Percentiles rank a stretch among this genome's conserved stretches.
Conservation (phyloP, 2,329 filamentous ascomycete species). For the Curvularia lunata region DNA sequence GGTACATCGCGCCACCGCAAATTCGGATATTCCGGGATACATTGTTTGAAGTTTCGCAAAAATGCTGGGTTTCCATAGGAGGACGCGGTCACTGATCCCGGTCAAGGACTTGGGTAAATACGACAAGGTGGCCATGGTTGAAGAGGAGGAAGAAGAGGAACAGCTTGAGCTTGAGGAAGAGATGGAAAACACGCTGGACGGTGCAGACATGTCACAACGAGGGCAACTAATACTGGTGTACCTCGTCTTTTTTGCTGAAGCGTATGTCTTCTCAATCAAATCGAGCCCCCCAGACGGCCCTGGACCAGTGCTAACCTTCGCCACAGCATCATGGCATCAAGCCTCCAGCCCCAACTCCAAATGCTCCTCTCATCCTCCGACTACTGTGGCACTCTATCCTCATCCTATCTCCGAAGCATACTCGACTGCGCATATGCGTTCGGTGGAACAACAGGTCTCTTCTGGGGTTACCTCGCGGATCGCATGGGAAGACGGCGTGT, state of each 20-base stretch:
- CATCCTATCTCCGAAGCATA: constrained; percentile 56
- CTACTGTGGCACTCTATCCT: constrained; percentile 53
- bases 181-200: constrained; percentile 29
- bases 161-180: constrained; percentile 39
- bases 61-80: constrained; percentile 55
- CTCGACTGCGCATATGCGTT: constrained; percentile 58
- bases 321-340: constrained; percentile 56
- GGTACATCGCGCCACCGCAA: constrained; percentile 22
- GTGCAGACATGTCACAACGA: constrained; percentile 31
- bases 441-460: constrained; percentile 53
- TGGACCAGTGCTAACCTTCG: constrained; percentile 14
- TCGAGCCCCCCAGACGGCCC: not conserved
- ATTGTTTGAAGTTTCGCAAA: constrained; percentile 22
- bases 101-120: constrained; percentile 53
- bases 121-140: constrained; percentile 46
- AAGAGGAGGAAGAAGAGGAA: constrained; percentile 39
- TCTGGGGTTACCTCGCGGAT: constrained; percentile 56
- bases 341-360: constrained; percentile 55
- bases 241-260: constrained; percentile 56
- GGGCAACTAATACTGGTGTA: constrained; percentile 54
- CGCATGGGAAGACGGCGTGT: constrained; percentile 53
- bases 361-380: constrained; percentile 54
- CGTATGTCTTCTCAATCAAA: constrained; percentile 37
- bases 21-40: constrained; percentile 10
- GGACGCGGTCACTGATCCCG: constrained; percentile 52